Evolutionary conservation across 202 grass and related monocot species (phyloP).

Genomic region (Zizania palustris): DNA sequence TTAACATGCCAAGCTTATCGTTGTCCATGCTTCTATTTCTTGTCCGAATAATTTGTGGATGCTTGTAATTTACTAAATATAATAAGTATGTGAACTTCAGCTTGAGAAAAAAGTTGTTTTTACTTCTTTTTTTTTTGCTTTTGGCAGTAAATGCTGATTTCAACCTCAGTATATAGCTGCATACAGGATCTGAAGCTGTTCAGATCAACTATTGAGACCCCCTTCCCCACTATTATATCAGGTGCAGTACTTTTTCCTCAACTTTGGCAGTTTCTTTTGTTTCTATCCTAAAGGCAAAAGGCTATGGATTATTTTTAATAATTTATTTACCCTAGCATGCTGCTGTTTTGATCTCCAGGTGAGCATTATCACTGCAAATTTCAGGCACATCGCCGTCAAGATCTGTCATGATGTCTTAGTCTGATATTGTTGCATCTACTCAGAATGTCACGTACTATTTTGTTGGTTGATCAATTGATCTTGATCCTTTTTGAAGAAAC

Average conservation of each 20-base stretch:
- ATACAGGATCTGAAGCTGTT: slow-evolving; percentile 28
- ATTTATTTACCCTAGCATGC: slow-evolving; percentile 7
- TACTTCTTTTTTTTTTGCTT: neutral
- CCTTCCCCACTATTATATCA: slow-evolving; percentile 26
- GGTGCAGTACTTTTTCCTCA: slow-evolving; percentile 20
- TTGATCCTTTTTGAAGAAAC: slow-evolving; percentile 37
- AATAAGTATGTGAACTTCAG: slow-evolving; percentile 8
- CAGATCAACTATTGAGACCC: slow-evolving; percentile 24
- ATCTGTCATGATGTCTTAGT: slow-evolving; percentile 44
- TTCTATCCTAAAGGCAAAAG: slow-evolving; percentile 29
- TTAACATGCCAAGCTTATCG: neutral
- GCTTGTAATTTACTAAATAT: neutral
- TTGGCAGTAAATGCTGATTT: neutral
- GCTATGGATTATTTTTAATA: slow-evolving; percentile 4
- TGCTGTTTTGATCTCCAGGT: slow-evolving; percentile 24
- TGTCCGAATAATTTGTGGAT: neutral
- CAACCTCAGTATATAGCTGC: slow-evolving; percentile 12
- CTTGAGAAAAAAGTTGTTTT: neutral
- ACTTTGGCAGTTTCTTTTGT: slow-evolving; percentile 20
- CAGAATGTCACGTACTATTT: slow-evolving; percentile 37
- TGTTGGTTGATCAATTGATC: slow-evolving; percentile 53
- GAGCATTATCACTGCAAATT: slow-evolving; percentile 23
- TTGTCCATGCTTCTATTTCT: slow-evolving; percentile 4
- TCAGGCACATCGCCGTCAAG: slow-evolving; percentile 42
- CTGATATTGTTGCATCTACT: slow-evolving; percentile 43